These are phyloP conservation scores for Coemansia sp. DNA, from an alignment of 192 early-diverging fungal species.

Conservation along the genomic window DNA sequence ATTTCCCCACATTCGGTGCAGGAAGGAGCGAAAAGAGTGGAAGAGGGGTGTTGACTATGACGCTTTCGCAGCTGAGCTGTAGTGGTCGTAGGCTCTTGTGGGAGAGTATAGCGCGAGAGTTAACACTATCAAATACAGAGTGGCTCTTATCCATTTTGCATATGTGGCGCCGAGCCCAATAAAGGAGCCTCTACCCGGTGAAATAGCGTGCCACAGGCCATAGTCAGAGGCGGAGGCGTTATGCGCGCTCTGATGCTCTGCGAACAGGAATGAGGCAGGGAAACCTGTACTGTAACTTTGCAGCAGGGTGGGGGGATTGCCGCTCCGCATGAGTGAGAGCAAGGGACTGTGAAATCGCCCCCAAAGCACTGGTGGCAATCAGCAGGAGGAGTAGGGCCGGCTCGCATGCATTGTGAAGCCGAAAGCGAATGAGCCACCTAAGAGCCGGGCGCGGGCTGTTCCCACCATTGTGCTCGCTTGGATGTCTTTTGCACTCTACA, in stretches of 20 bases:
- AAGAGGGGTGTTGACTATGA: too few species aligned
- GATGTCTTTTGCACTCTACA: constrained; percentile 6
- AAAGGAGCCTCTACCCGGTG: not conserved
- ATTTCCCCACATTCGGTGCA: too few species aligned
- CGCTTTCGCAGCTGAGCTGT: too few species aligned
- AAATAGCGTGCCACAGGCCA: not conserved
- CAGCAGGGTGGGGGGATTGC: constrained; percentile 11
- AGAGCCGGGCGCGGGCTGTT: not conserved
- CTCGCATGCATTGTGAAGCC: constrained; percentile 1
- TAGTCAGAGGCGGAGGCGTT: not conserved
- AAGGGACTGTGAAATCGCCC: not conserved
- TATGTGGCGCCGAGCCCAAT: not conserved
- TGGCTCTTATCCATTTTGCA: not conserved
- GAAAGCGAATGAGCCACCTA: not conserved
- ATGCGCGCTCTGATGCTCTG: not conserved
- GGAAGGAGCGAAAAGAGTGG: too few species aligned
- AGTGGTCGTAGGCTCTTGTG: not conserved
- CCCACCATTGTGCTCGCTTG: not conserved
- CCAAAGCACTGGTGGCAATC: not conserved
- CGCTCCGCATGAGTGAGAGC: constrained; percentile 11
- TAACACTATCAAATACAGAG: not conserved
- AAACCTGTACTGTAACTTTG: constrained; percentile 2
- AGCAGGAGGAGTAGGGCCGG: constrained; percentile 6
- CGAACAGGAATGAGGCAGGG: not conserved
- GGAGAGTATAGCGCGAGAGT: not conserved